Base-by-base conservation (phyloP, 306 rosid species). In the Macrotyloma uniflorum region DNA sequence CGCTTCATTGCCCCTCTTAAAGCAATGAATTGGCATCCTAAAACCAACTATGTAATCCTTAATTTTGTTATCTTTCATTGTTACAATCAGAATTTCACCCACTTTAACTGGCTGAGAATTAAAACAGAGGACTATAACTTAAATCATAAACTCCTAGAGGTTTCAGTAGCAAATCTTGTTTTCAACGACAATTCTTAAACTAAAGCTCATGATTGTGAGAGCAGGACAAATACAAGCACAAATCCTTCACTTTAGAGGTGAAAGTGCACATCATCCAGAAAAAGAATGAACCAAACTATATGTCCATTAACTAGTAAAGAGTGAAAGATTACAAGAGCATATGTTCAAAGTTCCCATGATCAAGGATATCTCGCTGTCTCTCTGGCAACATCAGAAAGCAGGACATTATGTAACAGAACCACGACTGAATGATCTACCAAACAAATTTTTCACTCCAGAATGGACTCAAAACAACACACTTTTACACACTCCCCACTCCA, bases 121-220 rank as follows among this genome's bases (percentile, higher is more conserved):
- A 74, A 64, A 74, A 66, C 58, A 51, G 73, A 71, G 55, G 67
- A 40, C 36, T 28, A 23, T 26, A 46, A 59, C 65, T 50, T 15
- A 28, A 82, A 82, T 51, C 43, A 61, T 70, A 70, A 61, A 82
- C 67, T 35, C 20, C 30, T 50, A 73, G n/a, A 22, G 72, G 32
- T 61, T 63, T 77, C 66, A 26, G 14, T 26, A 47, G 43, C 28
- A 12, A 77, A 71, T 35, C 61, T 32, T 53, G 82, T 23, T 71
- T 43, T 66, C 54, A 78, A 66, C 66, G 67, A 30, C 26, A 42
- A 72, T 2, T 18, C 26, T 47, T 58, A 42, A 77, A 32, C 55
- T 54, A 45, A 64, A 70, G 76, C 24, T 43, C 55, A 12, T 15
- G 70, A 63, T 43, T 40, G 30, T 33, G 33, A 32, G 18, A 46